phyloP scores from a whole-genome alignment of 1,284 basidiomycete genomes.

The Ustilago crameri region DNA sequence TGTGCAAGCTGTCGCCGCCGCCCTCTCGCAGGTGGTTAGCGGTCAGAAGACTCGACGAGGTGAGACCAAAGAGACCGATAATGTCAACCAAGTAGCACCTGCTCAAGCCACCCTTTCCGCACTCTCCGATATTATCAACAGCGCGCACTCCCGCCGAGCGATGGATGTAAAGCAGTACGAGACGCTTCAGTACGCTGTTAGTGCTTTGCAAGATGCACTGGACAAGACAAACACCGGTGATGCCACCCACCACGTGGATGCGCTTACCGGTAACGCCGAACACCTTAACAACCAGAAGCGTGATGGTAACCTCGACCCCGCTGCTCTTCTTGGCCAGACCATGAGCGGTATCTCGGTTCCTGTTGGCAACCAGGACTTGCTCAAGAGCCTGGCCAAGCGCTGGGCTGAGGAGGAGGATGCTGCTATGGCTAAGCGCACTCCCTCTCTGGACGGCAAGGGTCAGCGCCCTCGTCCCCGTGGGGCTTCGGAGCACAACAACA shows the following conservation, averaged over 20 bases:
- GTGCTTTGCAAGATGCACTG: constrained; percentile 31
- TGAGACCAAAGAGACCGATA: constrained; percentile 35
- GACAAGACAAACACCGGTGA: constrained; percentile 46
- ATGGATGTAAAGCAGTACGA: constrained; percentile 51
- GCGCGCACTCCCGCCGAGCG: constrained; percentile 54
- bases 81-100: constrained; percentile 48
- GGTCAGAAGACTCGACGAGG: constrained; percentile 45
- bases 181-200: constrained; percentile 31
- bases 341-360: constrained; percentile 41
- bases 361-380: constrained; percentile 37
- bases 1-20: constrained; percentile 32
- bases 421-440: constrained; percentile 40
- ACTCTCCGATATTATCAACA: constrained; percentile 50
- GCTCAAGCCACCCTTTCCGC: constrained; percentile 52
- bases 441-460: constrained; percentile 33
- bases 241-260: constrained; percentile 42
- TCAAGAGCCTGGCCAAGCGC: constrained; percentile 23
- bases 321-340: constrained; percentile 14
- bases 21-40: constrained; percentile 38
- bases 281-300: constrained; percentile 20
- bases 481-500: constrained; percentile 41
- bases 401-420: constrained; percentile 42
- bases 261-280: constrained; percentile 35
- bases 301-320: constrained; percentile 16
- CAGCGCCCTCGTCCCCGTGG: constrained; percentile 36